Percentiles rank a stretch among this genome's conserved stretches.
Conservation (phyloP, 106 monocot species). For the Allium fistulosum region DNA sequence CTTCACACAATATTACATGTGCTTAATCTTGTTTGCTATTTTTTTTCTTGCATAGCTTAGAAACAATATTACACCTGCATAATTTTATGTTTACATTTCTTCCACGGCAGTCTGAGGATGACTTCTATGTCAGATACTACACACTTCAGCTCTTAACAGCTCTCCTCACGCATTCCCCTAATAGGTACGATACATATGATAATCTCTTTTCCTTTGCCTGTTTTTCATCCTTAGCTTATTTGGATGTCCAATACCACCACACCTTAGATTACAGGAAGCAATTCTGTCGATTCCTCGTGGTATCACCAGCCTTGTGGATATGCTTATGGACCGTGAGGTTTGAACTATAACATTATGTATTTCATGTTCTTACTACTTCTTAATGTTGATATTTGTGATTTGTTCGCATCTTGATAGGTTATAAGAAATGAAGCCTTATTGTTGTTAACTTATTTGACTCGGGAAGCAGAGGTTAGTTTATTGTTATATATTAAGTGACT, state of each 20-base stretch:
- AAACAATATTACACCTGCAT: neutral
- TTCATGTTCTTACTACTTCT: neutral
- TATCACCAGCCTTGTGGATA: constrained; percentile 92
- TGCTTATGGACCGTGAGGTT: constrained; percentile 99
- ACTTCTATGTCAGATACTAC: constrained; percentile 93
- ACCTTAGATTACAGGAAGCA: constrained; percentile 85
- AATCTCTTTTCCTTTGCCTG: neutral
- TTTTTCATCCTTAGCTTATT: neutral
- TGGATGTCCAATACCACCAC: neutral
- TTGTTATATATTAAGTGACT: neutral
- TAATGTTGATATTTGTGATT: neutral
- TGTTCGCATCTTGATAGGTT: constrained; percentile 37
- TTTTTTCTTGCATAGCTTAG: neutral
- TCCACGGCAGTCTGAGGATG: constrained; percentile 81
- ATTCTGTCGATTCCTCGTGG: constrained; percentile 94
- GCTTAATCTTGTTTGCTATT: neutral
- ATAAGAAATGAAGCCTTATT: constrained; percentile 96
- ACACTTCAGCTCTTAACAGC: constrained; percentile 97
- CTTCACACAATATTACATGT: no score
- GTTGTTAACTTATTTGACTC: constrained; percentile 89
- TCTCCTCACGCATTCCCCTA: constrained; percentile 82
- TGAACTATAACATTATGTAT: constrained; percentile 1
- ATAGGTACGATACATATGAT: constrained; percentile 35
- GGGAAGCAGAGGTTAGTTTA: constrained; percentile 73
- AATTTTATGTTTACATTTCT: neutral